Percentiles rank a stretch among this genome's conserved stretches.
Conservation (phyloP, 108 stramenopile genomes). For the Conticribra guillardii region DNA sequence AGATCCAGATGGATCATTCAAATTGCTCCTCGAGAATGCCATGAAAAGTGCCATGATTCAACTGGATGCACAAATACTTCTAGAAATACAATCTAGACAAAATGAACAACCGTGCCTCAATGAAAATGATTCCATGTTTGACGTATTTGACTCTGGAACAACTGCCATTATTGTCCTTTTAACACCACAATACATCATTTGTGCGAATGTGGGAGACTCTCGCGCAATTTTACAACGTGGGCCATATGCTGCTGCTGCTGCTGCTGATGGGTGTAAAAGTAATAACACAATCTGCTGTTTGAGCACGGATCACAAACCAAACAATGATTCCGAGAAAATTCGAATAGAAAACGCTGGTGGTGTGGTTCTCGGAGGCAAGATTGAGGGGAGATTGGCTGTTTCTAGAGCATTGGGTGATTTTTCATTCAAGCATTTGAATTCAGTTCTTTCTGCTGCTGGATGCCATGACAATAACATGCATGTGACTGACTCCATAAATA, state of each 20-base stretch:
- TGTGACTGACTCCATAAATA: too few species aligned
- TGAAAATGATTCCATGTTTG: neutral
- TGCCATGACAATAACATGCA: constrained; percentile 32
- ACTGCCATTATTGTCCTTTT: constrained; percentile 84
- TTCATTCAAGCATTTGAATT: constrained; percentile 58
- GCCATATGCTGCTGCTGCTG: neutral
- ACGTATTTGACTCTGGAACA: constrained; percentile 73
- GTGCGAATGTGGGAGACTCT: constrained; percentile 96
- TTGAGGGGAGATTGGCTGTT: constrained; percentile 95
- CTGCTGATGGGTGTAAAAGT: constrained; percentile 16
- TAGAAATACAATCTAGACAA: constrained; percentile 3
- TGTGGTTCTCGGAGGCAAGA: constrained; percentile 73
- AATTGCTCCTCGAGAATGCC: constrained; percentile 20
- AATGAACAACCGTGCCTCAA: neutral
- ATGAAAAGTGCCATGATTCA: constrained; percentile 17
- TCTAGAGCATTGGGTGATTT: constrained; percentile 94
- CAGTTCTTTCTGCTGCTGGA: constrained; percentile 8
- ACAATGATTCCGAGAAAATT: constrained; percentile 60
- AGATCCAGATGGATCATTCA: neutral
- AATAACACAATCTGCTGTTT: constrained; percentile 55
- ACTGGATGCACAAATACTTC: constrained; percentile 28
- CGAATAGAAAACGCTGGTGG: constrained; percentile 75
- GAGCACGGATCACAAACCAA: constrained; percentile 97
- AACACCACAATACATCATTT: constrained; percentile 85
- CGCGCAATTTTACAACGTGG: constrained; percentile 73